Evolutionary conservation across 1,139 yeast genomes (phyloP).

Genomic region (Suhomyces bribrorum): DNA sequence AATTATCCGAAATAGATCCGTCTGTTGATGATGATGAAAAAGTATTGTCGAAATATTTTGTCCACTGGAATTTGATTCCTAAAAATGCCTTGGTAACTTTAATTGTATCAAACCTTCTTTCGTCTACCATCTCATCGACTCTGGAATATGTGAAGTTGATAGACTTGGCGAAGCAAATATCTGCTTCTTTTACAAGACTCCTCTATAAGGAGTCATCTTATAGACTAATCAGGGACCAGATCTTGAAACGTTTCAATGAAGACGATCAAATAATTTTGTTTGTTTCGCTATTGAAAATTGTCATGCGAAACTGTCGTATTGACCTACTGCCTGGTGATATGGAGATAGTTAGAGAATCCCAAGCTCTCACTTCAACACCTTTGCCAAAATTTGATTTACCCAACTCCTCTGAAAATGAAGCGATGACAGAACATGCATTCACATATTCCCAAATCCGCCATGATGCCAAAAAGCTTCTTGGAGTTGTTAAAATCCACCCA

Average conservation of each 20-base stretch:
- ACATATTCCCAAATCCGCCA: conserved; percentile 6
- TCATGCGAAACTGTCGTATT: conserved; percentile 23
- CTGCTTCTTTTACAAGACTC: conserved; percentile 17
- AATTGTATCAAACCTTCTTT: conserved; percentile 23
- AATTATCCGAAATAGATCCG: not conserved
- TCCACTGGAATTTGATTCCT: conserved; percentile 23
- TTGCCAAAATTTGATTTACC: not conserved
- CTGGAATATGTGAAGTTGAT: conserved; percentile 20
- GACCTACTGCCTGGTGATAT: conserved; percentile 16
- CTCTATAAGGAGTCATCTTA: conserved; percentile 16
- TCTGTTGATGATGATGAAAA: conserved; percentile 15
- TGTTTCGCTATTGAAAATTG: conserved; percentile 22
- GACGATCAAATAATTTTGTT: conserved; percentile 27
- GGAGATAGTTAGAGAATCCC: conserved; percentile 4
- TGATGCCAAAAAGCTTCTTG: conserved; percentile 13
- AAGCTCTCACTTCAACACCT: not conserved
- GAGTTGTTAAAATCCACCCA: conserved; percentile 31
- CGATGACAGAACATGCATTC: conserved; percentile 5
- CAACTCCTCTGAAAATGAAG: not conserved
- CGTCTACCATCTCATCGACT: conserved; percentile 21
- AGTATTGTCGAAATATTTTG: conserved; percentile 18
- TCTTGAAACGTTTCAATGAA: conserved; percentile 18
- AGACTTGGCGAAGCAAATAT: conserved; percentile 17
- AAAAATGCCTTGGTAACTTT: conserved; percentile 22
- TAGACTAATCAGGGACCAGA: conserved; percentile 10